These are phyloP conservation scores for Rhizopus arrhizus DNA, from an alignment of 371 early-diverging fungal genomes.

Conservation along the genomic window DNA sequence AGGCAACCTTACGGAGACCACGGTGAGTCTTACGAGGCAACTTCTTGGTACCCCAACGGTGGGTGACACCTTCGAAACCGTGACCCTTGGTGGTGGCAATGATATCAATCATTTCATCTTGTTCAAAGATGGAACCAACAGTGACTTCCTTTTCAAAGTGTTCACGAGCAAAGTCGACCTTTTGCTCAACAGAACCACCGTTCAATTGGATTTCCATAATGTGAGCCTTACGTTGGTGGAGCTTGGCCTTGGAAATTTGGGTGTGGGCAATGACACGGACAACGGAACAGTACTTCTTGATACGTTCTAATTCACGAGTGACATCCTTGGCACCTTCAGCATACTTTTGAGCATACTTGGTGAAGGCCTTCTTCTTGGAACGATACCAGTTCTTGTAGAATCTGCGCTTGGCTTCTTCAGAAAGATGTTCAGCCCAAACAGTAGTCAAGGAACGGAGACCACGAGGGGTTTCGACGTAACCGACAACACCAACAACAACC, in stretches of 20 bases:
- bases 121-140: conserved; percentile 89
- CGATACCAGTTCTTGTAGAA: conserved; percentile 99
- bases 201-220: conserved; percentile 99
- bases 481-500: conserved; percentile 98
- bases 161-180: conserved; percentile 97
- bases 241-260: conserved; percentile 91
- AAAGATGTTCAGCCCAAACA: conserved; percentile 98
- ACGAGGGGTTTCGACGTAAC: conserved; percentile 98
- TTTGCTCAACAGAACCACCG: conserved; percentile 97
- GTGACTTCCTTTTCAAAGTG: conserved; percentile 98
- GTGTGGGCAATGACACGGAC: conserved; percentile 99
- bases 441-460: conserved; percentile 97
- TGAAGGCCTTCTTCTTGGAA: conserved; percentile 98
- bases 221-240: conserved; percentile 99
- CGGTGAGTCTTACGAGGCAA: conserved; percentile 99
- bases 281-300: conserved; percentile 98
- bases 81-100: conserved; percentile 99
- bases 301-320: conserved; percentile 90
- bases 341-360: conserved; percentile 98
- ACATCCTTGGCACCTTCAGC: conserved; percentile 87
- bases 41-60: conserved; percentile 99
- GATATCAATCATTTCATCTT: conserved; percentile 98
- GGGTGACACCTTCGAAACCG: conserved; percentile 99
- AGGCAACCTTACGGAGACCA: conserved; percentile 99
- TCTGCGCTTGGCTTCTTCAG: conserved; percentile 96